phyloP scores from a whole-genome alignment of 495 filamentous ascomycete species.

The Jackrogersella minutella region DNA sequence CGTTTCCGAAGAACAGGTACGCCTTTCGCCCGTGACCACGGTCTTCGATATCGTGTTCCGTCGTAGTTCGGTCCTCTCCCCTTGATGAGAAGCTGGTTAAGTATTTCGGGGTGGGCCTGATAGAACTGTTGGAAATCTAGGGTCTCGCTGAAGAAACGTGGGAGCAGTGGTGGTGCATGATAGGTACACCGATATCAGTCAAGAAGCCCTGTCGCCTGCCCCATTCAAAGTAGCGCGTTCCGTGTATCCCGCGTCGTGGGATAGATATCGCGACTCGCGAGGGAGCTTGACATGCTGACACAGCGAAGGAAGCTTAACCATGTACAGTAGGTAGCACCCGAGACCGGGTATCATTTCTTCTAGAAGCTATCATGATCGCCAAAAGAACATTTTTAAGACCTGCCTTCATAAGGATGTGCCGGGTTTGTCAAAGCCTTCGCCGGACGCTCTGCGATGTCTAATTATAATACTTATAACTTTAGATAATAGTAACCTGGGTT shows the following conservation, averaged over 20 bases:
- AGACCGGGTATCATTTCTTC: slow-evolving; percentile 29
- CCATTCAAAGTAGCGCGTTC: slow-evolving; percentile 35
- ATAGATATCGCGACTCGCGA: slow-evolving; percentile 32
- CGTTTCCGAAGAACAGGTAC: slow-evolving; percentile 17
- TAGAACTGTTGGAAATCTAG: slow-evolving; percentile 22
- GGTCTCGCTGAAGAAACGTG: slow-evolving; percentile 37
- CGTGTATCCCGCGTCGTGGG: slow-evolving; percentile 25
- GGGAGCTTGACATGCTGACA: slow-evolving; percentile 17
- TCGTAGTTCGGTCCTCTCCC: slow-evolving; percentile 27
- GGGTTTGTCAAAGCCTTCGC: slow-evolving; percentile 11
- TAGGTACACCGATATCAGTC: slow-evolving; percentile 18
- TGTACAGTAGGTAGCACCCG: slow-evolving; percentile 27
- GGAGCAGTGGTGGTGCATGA: slow-evolving; percentile 29
- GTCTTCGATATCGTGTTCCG: slow-evolving; percentile 11
- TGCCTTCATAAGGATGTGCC: slow-evolving; percentile 27
- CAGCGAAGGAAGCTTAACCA: slow-evolving; percentile 24
- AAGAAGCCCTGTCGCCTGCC: slow-evolving; percentile 32
- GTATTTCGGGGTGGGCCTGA: slow-evolving; percentile 21
- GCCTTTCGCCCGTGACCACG: slow-evolving; percentile 3
- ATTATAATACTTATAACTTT: slow-evolving; percentile 14
- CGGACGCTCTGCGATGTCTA: slow-evolving; percentile 18
- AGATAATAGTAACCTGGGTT: not conserved
- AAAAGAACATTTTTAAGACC: slow-evolving; percentile 14
- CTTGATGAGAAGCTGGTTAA: slow-evolving; percentile 36
- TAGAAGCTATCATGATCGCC: slow-evolving; percentile 34